Evolutionary conservation across 2,329 filamentous ascomycete genomes (phyloP).

Genomic region (Sarocladiaceae sp.): DNA sequence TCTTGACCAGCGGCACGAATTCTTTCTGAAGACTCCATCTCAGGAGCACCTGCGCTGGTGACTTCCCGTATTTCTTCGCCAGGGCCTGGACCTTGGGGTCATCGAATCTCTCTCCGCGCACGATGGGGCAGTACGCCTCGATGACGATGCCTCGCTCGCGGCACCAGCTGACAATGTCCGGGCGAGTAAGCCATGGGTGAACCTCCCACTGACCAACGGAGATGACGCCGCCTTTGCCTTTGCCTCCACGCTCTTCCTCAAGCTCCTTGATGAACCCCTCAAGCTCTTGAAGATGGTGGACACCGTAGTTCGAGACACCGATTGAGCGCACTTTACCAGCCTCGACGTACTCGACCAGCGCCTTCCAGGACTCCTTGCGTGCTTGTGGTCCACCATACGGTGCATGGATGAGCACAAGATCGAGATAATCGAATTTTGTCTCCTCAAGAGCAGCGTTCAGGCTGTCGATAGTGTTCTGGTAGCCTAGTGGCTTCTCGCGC

Average conservation of each 20-base stretch:
- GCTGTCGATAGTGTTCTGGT: constrained; percentile 59
- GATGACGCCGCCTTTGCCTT: constrained; percentile 66
- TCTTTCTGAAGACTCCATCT: constrained; percentile 81
- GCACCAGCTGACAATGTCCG: constrained; percentile 78
- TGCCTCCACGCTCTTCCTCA: constrained; percentile 55
- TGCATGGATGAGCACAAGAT: constrained; percentile 60
- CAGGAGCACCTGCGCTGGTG: constrained; percentile 72
- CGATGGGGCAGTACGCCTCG: constrained; percentile 60
- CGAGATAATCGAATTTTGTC: constrained; percentile 62
- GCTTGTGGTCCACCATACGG: constrained; percentile 53
- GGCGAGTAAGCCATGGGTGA: constrained; percentile 81
- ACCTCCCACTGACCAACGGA: constrained; percentile 86
- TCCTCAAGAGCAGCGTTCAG: constrained; percentile 60
- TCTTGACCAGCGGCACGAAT: constrained; percentile 70
- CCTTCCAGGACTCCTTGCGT: constrained; percentile 58
- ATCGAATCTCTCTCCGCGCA: constrained; percentile 65
- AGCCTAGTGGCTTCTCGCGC: constrained; percentile 38
- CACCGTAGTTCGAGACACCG: constrained; percentile 62
- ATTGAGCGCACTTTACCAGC: constrained; percentile 58
- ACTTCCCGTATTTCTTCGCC: constrained; percentile 68
- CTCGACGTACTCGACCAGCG: constrained; percentile 59
- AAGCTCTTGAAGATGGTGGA: constrained; percentile 59
- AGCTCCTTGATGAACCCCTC: constrained; percentile 56
- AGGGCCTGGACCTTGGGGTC: constrained; percentile 62
- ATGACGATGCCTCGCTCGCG: constrained; percentile 56